These are phyloP conservation scores for Clohesyomyces aquaticus DNA, from an alignment of 495 filamentous ascomycete genomes.

Conservation along the genomic window DNA sequence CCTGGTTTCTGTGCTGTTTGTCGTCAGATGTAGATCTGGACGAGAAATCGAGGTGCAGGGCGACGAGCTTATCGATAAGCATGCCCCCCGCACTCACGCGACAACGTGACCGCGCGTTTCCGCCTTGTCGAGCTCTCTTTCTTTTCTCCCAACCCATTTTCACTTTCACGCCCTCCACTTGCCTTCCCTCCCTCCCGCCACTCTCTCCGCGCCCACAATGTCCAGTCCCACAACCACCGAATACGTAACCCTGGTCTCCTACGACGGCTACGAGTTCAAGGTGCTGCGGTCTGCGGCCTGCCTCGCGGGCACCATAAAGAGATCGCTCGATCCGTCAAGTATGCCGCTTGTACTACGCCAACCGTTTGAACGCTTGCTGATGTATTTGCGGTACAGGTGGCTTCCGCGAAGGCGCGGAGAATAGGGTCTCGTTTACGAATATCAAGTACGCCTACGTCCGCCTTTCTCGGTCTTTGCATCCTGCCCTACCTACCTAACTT, in stretches of 20 bases:
- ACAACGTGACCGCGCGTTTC: constrained; percentile 27
- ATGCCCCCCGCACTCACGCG: too few relatives aligned
- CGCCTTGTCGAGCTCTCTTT: not conserved
- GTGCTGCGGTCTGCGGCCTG: constrained; percentile 75
- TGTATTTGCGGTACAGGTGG: constrained; percentile 53
- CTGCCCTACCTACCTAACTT: too few relatives aligned
- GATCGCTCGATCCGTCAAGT: constrained; percentile 85
- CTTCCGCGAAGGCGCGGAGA: constrained; percentile 70
- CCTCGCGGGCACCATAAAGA: constrained; percentile 74
- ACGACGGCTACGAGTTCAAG: constrained; percentile 87
- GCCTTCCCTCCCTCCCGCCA: not conserved
- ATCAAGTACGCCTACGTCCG: constrained; percentile 69
- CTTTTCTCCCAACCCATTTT: too few relatives aligned
- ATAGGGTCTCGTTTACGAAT: constrained; percentile 68
- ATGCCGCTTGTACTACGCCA: constrained; percentile 44
- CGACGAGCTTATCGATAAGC: too few relatives aligned
- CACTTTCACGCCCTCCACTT: not conserved
- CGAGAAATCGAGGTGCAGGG: too few relatives aligned
- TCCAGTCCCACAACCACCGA: constrained; percentile 45
- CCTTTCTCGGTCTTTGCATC: too few relatives aligned
- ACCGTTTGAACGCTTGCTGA: constrained; percentile 11
- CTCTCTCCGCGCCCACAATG: constrained; percentile 7
- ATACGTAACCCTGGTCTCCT: constrained; percentile 85
- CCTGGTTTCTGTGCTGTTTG: too few relatives aligned
- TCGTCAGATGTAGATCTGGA: too few relatives aligned